phyloP scores from a whole-genome alignment of 129 eudicot genomes.

The Tanacetum coccineum region DNA sequence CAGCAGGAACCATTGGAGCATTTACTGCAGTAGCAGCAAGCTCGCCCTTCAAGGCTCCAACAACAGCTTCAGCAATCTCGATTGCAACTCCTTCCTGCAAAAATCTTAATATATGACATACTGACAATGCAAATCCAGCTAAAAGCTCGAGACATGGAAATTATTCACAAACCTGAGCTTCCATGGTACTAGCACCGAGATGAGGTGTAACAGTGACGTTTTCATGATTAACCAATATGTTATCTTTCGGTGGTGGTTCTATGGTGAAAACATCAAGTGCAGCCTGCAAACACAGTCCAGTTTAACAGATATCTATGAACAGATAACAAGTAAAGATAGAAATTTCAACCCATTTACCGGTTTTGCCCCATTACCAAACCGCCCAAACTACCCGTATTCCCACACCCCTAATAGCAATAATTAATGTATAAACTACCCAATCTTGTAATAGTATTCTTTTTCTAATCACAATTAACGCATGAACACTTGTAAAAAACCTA shows the following conservation, averaged over 20 bases:
- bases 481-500: no score
- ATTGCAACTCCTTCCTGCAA: conserved; percentile 41
- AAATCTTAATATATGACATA: conserved; percentile 11
- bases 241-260: conserved; percentile 86
- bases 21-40: conserved; percentile 98
- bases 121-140: neutral
- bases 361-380: neutral
- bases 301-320: neutral
- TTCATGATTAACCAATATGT: conserved; percentile 70
- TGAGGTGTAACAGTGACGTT: conserved; percentile 88
- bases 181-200: conserved; percentile 94
- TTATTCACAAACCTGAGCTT: conserved; percentile 72
- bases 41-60: conserved; percentile 44
- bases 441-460: no score
- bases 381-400: no score
- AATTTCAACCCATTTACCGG: neutral
- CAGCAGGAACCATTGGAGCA: conserved; percentile 99
- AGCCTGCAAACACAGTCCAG: conserved; percentile 47
- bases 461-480: no score
- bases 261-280: conserved; percentile 89
- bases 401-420: no score
- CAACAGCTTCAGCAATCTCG: conserved; percentile 38
- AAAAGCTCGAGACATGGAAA: neutral
- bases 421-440: no score
- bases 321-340: neutral